These are phyloP conservation scores for Kondoa malvinella DNA, from an alignment of 768 basidiomycete species.

Conservation along the genomic window DNA sequence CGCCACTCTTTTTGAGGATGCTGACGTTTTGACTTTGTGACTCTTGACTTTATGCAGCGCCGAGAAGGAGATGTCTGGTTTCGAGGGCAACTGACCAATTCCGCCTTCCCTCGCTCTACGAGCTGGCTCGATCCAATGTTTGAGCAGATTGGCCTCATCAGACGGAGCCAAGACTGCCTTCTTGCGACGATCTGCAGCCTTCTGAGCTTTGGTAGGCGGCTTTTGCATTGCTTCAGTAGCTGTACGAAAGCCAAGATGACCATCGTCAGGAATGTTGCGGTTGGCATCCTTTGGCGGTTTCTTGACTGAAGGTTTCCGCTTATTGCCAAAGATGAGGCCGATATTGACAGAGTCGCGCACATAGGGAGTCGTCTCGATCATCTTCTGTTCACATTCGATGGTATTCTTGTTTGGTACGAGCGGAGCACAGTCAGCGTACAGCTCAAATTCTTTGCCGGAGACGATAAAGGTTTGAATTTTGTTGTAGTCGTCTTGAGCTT, in stretches of 20 bases:
- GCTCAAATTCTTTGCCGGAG: slow-evolving; percentile 67
- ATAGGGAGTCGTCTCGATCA: slow-evolving; percentile 1
- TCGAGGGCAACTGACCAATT: neutral
- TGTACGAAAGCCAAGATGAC: slow-evolving; percentile 2
- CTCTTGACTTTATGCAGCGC: neutral
- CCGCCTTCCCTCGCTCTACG: neutral
- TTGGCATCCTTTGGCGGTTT: neutral
- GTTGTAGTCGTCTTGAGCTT: slow-evolving; percentile 66
- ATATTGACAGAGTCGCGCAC: neutral
- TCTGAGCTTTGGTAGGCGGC: neutral
- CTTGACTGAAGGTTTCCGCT: neutral
- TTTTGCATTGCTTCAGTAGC: neutral
- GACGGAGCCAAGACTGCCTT: neutral
- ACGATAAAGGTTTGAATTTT: slow-evolving; percentile 77
- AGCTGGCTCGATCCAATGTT: neutral
- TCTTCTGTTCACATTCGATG: neutral
- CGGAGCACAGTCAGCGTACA: slow-evolving; percentile 80
- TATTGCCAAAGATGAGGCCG: neutral
- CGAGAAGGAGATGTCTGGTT: neutral
- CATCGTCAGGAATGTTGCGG: slow-evolving; percentile 4
- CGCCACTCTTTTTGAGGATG: neutral
- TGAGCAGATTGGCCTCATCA: neutral
- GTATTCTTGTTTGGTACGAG: slow-evolving; percentile 43
- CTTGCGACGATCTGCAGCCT: neutral
- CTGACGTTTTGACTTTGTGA: neutral